Conservation (phyloP, 2,329 filamentous ascomycete species). For the Cordyceps farinosa region DNA sequence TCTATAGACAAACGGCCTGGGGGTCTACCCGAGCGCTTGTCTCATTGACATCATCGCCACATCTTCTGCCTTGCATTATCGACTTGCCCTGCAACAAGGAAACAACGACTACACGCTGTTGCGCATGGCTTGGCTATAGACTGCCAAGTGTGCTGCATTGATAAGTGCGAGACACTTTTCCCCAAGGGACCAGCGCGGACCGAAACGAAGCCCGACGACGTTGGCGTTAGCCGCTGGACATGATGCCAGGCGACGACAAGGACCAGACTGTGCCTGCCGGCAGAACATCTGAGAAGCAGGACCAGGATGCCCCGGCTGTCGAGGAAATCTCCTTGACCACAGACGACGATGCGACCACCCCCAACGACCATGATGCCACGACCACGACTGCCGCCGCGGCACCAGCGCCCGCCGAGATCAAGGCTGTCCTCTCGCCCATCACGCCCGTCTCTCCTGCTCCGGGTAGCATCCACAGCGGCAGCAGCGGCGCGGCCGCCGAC, state of each 20-base stretch:
- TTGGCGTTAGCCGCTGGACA: not conserved
- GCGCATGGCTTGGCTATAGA: constrained; percentile 8
- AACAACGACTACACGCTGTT: not conserved
- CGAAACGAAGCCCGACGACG: constrained; percentile 1
- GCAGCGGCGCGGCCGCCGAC: constrained; percentile 9
- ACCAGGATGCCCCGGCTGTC: not conserved
- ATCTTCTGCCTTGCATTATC: not conserved
- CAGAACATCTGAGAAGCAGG: not conserved
- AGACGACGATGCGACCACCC: not conserved
- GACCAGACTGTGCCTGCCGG: not conserved
- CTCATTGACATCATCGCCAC: not conserved
- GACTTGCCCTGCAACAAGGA: not conserved
- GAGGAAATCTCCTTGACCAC: constrained; percentile 9
- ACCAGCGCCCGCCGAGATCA: constrained; percentile 18
- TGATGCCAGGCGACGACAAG: constrained; percentile 2
- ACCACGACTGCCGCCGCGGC: not conserved
- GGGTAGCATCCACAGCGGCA: constrained; percentile 29
- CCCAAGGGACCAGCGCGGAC: not conserved
- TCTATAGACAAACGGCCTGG: not conserved
- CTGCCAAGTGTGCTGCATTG: not conserved
- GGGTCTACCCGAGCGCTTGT: not conserved
- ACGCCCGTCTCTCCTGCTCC: constrained; percentile 30
- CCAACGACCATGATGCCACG: not conserved
- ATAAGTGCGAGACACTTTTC: not conserved
- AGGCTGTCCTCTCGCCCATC: constrained; percentile 32